These are phyloP conservation scores for Penicillium aurantiogriseum DNA, from an alignment of 2,329 filamentous ascomycete genomes.

Conservation along the genomic window DNA sequence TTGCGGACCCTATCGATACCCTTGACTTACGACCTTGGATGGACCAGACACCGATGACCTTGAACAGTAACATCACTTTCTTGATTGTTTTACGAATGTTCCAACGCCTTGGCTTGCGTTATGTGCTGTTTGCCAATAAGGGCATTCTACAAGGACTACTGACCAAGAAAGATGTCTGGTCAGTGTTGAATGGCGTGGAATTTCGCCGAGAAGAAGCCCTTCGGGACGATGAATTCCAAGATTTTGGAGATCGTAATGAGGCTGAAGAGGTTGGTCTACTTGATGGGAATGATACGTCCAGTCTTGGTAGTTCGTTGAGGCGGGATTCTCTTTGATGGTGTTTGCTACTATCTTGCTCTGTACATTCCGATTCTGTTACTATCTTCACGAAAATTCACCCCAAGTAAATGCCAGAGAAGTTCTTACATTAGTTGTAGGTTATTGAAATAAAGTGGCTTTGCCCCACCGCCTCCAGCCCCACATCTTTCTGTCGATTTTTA, in stretches of 20 bases:
- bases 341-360: not conserved
- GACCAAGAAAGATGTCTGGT: slow-evolving; percentile 98
- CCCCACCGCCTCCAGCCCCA: not conserved
- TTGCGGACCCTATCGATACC: slow-evolving; percentile 72
- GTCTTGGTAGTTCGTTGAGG: slow-evolving; percentile 33
- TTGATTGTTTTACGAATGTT: slow-evolving; percentile 91
- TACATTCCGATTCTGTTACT: not conserved
- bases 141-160: slow-evolving; percentile 80
- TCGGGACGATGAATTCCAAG: slow-evolving; percentile 27
- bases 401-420: not conserved
- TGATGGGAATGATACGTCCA: slow-evolving; percentile 33
- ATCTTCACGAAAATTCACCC: not conserved
- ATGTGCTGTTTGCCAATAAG: slow-evolving; percentile 81
- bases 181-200: slow-evolving; percentile 77
- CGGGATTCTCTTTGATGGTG: slow-evolving; percentile 31
- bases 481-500: not conserved
- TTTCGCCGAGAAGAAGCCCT: slow-evolving; percentile 44
- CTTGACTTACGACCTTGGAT: slow-evolving; percentile 96
- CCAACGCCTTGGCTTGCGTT: slow-evolving; percentile 86
- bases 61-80: slow-evolving; percentile 72
- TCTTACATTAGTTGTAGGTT: not conserved
- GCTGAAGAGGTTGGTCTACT: slow-evolving; percentile 42
- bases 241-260: slow-evolving; percentile 27
- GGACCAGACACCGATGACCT: slow-evolving; percentile 94
- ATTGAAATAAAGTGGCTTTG: not conserved